These are phyloP conservation scores for Oryza rufipogon DNA, from an alignment of 176 grass and related monocot species.

Conservation along the genomic window DNA sequence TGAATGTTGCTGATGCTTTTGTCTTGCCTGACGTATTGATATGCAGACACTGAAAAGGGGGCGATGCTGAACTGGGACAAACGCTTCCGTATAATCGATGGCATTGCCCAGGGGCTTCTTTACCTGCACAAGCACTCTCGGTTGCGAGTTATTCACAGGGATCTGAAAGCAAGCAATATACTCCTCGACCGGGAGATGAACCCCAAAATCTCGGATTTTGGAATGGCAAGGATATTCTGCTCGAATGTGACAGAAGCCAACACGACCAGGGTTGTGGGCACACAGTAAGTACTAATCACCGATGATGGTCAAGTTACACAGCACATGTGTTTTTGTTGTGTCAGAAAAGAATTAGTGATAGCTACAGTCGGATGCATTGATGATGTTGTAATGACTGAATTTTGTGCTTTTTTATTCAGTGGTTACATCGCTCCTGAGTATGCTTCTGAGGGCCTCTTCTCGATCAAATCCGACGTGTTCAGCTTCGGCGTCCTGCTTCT, in stretches of 20 bases:
- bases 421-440: slow-evolving; percentile 73
- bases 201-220: slow-evolving; percentile 64
- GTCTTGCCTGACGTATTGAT: no score
- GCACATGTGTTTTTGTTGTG: background rate
- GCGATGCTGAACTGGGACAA: slow-evolving; percentile 34
- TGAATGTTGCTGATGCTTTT: slow-evolving; percentile 4
- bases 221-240: slow-evolving; percentile 54
- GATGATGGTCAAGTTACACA: background rate
- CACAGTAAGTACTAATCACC: slow-evolving; percentile 41
- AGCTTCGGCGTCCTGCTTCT: slow-evolving; percentile 61
- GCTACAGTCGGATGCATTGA: background rate
- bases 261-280: slow-evolving; percentile 54
- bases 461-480: slow-evolving; percentile 58
- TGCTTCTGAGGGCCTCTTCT: slow-evolving; percentile 64
- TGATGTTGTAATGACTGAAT: background rate
- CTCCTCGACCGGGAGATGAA: slow-evolving; percentile 50
- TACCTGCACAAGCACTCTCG: slow-evolving; percentile 69
- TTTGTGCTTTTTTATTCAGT: slow-evolving; percentile 4
- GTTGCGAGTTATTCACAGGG: slow-evolving; percentile 48
- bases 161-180: slow-evolving; percentile 56
- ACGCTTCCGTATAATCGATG: slow-evolving; percentile 55
- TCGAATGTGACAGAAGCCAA: slow-evolving; percentile 46
- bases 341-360: background rate
- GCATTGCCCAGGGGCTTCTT: slow-evolving; percentile 55
- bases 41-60: slow-evolving; percentile 33